Evolutionary conservation across 306 rosid species (phyloP), one percentile per base, ranked within the genome.

Genomic region (Citrullus colocynthis): DNA sequence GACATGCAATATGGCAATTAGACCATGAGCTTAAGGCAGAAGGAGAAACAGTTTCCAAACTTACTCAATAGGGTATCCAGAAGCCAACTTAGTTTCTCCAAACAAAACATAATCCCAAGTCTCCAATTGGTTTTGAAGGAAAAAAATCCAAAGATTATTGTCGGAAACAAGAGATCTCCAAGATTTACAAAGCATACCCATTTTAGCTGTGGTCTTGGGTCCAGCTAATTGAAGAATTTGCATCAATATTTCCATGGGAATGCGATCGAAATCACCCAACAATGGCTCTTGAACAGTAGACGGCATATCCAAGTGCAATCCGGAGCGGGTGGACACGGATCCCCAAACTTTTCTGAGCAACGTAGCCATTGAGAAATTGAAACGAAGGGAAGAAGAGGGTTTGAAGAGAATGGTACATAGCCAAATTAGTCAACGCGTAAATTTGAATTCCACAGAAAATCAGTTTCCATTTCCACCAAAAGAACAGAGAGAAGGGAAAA

Each of bases 261-360:
- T 41, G n/a, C 73, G 80, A 80, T 90, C 90, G 65, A 94, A 85
- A 1, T 77, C 83, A 14, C 94, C 90, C 39, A 83, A 60, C 7
- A 79, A 60, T 0, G 81, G 32, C 51, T 54, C 17, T 17, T 75
- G 44, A 77, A 4, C 77, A 82, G 18, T 4, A 45, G 76, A 75
- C 15, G 72, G 13, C 2, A 74, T 63, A 24, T 76, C 54, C 71
- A 78, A 56, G 57, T 21, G 61, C 52, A 81, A 61, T 63, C 73
- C 62, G 24, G 83, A 82, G 10, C 82, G 80, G 54, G 4, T 80
- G 2, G 84, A 82, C 48, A 88, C 81, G 63, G 89, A 84, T 36
- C 80, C 91, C 92, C 88, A 88, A 11, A 90, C 82, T 83, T 85
- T 93, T 62, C 80, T 87, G 54, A 93, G 69, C 73, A 90, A 7